Evolutionary conservation across 352 stramenopile genomes (phyloP), one percentile per base, ranked within the genome.

Genomic region (Blastocystis sp.): DNA sequence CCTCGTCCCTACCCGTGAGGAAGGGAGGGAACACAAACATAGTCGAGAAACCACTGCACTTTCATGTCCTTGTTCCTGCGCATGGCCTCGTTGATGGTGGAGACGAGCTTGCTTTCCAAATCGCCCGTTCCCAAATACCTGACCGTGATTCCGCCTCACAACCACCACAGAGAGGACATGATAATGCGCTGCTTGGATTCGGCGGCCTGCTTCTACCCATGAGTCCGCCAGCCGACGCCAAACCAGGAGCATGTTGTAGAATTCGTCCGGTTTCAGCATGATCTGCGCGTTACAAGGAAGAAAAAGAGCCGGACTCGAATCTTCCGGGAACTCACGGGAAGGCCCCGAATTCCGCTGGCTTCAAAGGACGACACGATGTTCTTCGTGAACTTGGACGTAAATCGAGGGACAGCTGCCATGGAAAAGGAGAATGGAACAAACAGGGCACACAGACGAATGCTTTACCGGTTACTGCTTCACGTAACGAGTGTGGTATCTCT

Each of bases 191-290:
- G 60, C 48, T 79, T 79, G 14, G 69, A 79, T 60, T 79, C 40
- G 9, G 34, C 9, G 17, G 34, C 69, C 21, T 61, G 69, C 40
- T 61, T 40, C 69, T 79, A 79, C 48, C 11, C 19, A 69, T 38
- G 7, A 69, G 7, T 11, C 19, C 19, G 38, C n/a, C 62, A 10
- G 28, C 14, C 62, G 38, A 28, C 14, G 9, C 14, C 38, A 40
- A 60, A 69, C 62, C 10, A 69, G 21, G n/a, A 69, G 34, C 17
- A 23, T 69, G 34, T 69, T 69, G 62, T 69, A 69, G 21, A 69
- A 79, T 79, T 79, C 69, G 62, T 79, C 69, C 40, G 69, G 69
- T 62, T 79, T 62, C 34, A 79, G n/a, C 19, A 79, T n/a, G 17
- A 79, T 45, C 69, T 79, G 62, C 21, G n/a, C 5, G 19, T 79